A percentile compares a stretch with the other conserved stretches of the same genome.
phyloP scores from a whole-genome alignment of 2,329 filamentous ascomycete species.

The Calonectria crousiana region DNA sequence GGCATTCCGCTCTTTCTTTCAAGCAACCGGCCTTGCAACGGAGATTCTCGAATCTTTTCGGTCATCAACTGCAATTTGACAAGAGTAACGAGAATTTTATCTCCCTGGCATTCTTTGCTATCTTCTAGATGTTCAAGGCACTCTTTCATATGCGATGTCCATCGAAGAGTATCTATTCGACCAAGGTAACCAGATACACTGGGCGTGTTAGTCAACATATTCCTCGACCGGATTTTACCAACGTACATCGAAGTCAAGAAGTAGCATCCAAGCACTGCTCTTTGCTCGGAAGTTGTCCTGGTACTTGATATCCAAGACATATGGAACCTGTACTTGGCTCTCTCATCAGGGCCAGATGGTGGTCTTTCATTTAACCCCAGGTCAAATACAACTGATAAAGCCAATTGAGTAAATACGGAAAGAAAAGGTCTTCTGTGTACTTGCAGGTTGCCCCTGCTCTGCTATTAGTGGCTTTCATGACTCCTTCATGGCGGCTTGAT shows the following conservation, averaged over 20 bases:
- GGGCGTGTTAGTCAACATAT: background rate
- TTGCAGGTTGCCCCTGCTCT: background rate
- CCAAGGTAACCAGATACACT: slow-evolving; percentile 7
- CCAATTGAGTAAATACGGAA: background rate
- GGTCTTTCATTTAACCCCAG: background rate
- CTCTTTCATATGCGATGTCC: background rate
- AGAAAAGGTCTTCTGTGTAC: background rate
- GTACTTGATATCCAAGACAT: background rate
- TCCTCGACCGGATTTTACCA: too few relatives aligned
- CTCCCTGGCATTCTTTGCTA: background rate
- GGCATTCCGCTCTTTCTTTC: background rate
- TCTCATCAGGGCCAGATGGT: background rate
- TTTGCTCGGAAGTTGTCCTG: background rate
- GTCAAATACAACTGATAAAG: background rate
- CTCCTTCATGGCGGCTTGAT: background rate
- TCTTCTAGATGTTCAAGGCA: background rate
- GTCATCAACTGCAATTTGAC: background rate
- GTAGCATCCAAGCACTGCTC: background rate
- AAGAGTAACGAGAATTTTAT: background rate
- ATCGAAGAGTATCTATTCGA: background rate
- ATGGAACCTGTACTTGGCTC: background rate
- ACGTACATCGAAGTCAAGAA: background rate
- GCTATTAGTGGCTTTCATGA: background rate
- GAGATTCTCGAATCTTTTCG: background rate
- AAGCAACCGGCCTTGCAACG: background rate